Percentiles rank a stretch among this genome's conserved stretches.
Evolutionary conservation across 2,329 filamentous ascomycete species (phyloP).

Genomic region (Fusarium pseudonygamai): DNA sequence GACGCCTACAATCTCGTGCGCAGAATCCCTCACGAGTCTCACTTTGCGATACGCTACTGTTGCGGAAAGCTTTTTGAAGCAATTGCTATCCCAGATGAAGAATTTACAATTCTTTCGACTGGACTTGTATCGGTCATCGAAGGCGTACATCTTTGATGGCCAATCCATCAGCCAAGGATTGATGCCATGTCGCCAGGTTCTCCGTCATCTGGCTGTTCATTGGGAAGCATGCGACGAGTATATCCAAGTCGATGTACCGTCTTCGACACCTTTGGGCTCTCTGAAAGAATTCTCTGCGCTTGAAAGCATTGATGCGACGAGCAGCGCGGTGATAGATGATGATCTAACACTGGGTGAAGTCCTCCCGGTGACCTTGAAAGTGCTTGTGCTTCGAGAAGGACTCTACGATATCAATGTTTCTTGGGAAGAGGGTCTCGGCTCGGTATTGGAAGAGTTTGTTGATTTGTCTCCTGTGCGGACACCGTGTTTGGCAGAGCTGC

Average conservation of each 20-base stretch:
- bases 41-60: background rate
- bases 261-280: fast-evolving
- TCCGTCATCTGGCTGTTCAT: background rate
- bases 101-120: background rate
- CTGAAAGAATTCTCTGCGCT: fast-evolving
- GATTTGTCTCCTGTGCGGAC: background rate
- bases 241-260: fast-evolving
- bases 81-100: background rate
- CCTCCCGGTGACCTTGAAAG: background rate
- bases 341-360: fast-evolving
- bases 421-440: background rate
- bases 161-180: background rate
- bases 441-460: background rate
- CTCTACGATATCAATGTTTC: background rate
- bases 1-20: background rate
- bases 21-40: background rate
- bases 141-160: background rate
- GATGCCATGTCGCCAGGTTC: background rate
- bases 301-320: background rate
- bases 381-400: background rate
- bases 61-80: background rate
- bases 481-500: background rate
- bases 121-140: fast-evolving
- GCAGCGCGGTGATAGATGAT: background rate
- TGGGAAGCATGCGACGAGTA: background rate